Conservation (phyloP, 2,329 filamentous ascomycete genomes). For the Apiospora arundinis region DNA sequence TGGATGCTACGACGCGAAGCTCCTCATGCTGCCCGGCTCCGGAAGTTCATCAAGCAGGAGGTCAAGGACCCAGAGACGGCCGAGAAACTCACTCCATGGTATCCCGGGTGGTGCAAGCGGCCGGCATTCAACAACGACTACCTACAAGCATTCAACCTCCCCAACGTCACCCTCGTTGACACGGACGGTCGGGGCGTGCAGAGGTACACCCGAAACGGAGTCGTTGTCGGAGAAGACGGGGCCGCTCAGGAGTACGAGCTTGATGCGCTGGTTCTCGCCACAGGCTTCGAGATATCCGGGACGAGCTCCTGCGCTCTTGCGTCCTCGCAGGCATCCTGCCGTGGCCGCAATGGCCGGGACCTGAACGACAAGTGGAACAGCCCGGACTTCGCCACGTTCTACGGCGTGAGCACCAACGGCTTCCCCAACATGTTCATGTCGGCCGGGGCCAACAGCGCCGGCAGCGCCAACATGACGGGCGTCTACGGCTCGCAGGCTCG, state of each 20-base stretch:
- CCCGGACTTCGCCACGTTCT: conserved; percentile 14
- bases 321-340: background rate
- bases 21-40: conserved; percentile 41
- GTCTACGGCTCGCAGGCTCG: background rate
- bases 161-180: conserved; percentile 56
- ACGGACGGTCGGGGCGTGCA: conserved; percentile 53
- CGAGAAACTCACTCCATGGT: conserved; percentile 56
- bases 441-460: background rate
- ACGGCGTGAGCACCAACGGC: background rate
- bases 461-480: background rate
- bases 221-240: conserved; percentile 45
- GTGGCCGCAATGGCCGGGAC: conserved; percentile 4
- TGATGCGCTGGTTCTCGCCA: conserved; percentile 32
- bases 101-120: conserved; percentile 58
- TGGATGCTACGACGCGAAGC: background rate
- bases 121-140: conserved; percentile 58
- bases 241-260: conserved; percentile 41
- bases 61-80: conserved; percentile 53
- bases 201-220: conserved; percentile 43
- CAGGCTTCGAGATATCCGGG: background rate
- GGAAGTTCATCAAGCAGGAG: conserved; percentile 43
- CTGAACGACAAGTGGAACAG: conserved; percentile 23
- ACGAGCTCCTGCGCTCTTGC: background rate
- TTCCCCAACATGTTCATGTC: conserved; percentile 23
- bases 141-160: conserved; percentile 53